These are phyloP conservation scores for Venturia asperata DNA, from an alignment of 2,329 filamentous ascomycete species.

Conservation along the genomic window DNA sequence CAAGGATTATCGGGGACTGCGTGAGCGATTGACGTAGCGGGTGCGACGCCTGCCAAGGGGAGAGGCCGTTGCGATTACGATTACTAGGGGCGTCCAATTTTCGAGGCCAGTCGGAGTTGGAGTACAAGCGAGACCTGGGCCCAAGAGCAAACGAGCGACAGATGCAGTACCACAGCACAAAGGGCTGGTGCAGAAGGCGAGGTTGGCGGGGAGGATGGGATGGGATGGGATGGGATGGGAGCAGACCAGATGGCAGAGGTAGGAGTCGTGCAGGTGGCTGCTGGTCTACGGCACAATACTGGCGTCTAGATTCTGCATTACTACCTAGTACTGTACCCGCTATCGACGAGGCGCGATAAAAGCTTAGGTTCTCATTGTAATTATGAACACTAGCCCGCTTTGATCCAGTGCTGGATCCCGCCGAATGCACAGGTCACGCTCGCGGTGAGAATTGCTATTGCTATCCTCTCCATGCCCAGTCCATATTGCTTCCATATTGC, in stretches of 20 bases:
- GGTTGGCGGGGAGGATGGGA: background rate
- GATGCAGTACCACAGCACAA: background rate
- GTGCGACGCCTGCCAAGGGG: background rate
- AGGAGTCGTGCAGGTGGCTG: background rate
- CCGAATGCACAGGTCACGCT: background rate
- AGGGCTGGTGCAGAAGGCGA: background rate
- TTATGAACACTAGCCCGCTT: background rate
- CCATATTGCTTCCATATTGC: constrained; percentile 7
- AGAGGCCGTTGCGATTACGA: constrained; percentile 7
- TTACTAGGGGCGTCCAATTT: background rate
- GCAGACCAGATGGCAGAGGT: background rate
- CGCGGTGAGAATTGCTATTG: background rate
- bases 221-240: background rate
- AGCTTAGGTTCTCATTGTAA: background rate
- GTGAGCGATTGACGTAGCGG: constrained; percentile 6
- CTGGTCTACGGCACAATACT: background rate
- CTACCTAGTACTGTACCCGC: too few species aligned
- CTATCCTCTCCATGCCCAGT: background rate
- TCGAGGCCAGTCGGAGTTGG: background rate
- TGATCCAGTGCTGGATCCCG: background rate
- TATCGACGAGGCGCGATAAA: background rate
- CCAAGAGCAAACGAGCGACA: constrained; percentile 10
- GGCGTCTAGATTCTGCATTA: background rate
- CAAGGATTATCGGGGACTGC: background rate
- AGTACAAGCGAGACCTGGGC: background rate